Base-by-base conservation (phyloP, 139 green algal genomes). In the Choricystis sp. region DNA sequence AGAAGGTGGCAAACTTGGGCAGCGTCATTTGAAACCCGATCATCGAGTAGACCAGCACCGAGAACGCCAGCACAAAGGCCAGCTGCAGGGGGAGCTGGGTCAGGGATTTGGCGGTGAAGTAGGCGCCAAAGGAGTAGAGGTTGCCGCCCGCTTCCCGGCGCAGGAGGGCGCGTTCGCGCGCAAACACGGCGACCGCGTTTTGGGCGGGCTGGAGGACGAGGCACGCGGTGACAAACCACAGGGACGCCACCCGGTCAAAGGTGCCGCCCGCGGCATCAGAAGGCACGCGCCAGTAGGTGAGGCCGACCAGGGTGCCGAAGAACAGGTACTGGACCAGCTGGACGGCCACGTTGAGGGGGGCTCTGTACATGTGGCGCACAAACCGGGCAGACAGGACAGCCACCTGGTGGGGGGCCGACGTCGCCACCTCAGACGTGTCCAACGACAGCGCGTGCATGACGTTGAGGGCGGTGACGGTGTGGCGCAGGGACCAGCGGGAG, bases 241-340 rank as follows among this genome's bases (percentile, higher is more conserved):
- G 60, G 23, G 69, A 58, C 28, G 63, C 63, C 9, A 61, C 52
- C 56, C 69, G 69, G 61, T 74, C 65, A 48, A 61, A 66, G 29
- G 56, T 63, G 16, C 64, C 69, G 22, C 29, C 52, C 5, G 24
- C 31, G 23, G 61, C 28, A 20, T 69, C 63, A 0, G 57, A n/a
- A 29, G 57, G 40, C 61, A 71, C 28, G 26, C 64, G 2, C 25
- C 59, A 58, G 29, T 74, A 74, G 64, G 70, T 74, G 5, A 64
- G 29, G 29, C 73, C 73, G 22, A 76, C 65, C 61, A 76, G 70
- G 20, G 65, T 24, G 57, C 49, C 74, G 25, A 71, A 56, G 60
- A 77, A 72, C 59, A 74, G 31, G 68, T 80, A 80, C 66, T 74
- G 68, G 19, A 61, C 48, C 4, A 64, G 56, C 28, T 75, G 66